Evolutionary conservation across 1,284 basidiomycete species (phyloP).

Genomic region (Flammula alnicola): DNA sequence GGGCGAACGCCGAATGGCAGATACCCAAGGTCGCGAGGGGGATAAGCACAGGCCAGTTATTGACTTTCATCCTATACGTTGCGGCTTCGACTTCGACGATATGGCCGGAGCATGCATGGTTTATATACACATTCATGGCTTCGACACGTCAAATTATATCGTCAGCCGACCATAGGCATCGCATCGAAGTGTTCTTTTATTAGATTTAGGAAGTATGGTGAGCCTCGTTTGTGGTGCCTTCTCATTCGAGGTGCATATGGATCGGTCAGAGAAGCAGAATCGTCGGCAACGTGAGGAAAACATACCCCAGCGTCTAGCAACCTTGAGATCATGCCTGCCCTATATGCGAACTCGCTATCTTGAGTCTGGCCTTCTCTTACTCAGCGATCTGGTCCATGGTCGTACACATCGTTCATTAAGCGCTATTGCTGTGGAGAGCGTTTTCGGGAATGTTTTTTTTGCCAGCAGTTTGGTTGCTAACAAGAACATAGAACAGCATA

Average conservation of each 20-base stretch:
- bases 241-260: conserved; percentile 5
- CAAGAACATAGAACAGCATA: no score
- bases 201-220: background rate
- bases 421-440: no score
- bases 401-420: no score
- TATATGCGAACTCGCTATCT: no score
- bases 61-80: conserved; percentile 11
- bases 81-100: background rate
- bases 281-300: background rate
- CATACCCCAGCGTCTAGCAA: no score
- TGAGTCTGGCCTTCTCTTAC: no score
- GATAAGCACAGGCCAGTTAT: conserved; percentile 8
- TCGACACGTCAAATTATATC: background rate
- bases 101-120: background rate
- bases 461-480: no score
- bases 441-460: no score
- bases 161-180: conserved; percentile 1
- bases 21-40: conserved; percentile 19
- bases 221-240: background rate
- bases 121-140: conserved; percentile 1
- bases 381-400: no score
- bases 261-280: background rate
- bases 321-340: no score
- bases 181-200: background rate
- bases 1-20: conserved; percentile 23